A percentile compares a stretch with the other conserved stretches of the same genome.
These are phyloP conservation scores for Inonotus hispidus DNA, from an alignment of 1,284 basidiomycete species.

Conservation along the genomic window DNA sequence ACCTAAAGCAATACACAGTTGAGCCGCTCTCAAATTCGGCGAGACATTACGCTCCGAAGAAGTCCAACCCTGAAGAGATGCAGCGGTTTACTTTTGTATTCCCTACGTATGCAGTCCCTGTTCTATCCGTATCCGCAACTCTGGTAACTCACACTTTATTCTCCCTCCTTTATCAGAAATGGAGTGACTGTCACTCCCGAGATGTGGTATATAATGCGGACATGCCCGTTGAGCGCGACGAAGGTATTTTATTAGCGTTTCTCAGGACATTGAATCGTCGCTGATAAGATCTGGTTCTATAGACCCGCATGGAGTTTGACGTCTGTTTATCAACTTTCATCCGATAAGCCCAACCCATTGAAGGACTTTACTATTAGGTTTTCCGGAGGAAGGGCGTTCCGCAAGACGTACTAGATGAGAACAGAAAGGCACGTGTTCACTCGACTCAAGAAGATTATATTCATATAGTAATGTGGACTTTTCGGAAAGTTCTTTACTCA, in stretches of 20 bases:
- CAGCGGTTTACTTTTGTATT: conserved; percentile 24
- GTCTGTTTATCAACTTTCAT: not conserved
- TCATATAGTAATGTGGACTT: not conserved
- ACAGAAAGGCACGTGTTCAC: conserved; percentile 17
- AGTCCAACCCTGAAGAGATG: conserved; percentile 10
- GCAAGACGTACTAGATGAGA: conserved; percentile 21
- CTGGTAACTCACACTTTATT: not conserved
- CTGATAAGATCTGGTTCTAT: not conserved
- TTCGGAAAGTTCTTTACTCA: conserved; percentile 20
- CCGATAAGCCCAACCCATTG: not conserved
- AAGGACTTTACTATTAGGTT: conserved; percentile 2
- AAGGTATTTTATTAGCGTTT: conserved; percentile 7
- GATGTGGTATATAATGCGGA: conserved; percentile 25
- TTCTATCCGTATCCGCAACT: not conserved
- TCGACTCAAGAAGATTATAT: conserved; percentile 13
- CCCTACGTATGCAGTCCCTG: conserved; percentile 17
- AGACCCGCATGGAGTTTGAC: conserved; percentile 18
- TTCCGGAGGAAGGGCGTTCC: conserved; percentile 23
- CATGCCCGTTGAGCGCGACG: conserved; percentile 22
- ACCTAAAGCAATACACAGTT: conserved; percentile 23
- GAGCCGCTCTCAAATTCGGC: conserved; percentile 23
- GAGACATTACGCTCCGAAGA: conserved; percentile 19
- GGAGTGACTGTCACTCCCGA: conserved; percentile 19
- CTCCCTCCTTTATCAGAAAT: conserved; percentile 5
- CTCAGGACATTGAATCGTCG: not conserved